Evolutionary conservation across 1,139 yeast species (phyloP).

Genomic region (Tardiomyces blankii): DNA sequence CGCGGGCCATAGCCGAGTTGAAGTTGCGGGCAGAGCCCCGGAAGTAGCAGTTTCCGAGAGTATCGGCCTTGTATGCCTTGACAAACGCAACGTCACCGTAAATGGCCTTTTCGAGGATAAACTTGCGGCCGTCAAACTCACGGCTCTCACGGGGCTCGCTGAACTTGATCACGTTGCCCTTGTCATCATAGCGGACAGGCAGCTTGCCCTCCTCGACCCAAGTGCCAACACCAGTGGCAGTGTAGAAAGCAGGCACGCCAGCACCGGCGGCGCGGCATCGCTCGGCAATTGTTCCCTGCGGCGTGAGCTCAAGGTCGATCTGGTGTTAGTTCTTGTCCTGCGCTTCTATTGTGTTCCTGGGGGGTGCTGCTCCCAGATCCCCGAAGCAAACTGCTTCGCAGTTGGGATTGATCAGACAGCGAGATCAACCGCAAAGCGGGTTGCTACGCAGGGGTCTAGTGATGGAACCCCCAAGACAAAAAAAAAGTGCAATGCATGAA

Average conservation of each 20-base stretch:
- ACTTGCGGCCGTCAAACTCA: slow-evolving; percentile 34
- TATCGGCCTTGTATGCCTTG: slow-evolving; percentile 39
- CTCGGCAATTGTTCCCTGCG: slow-evolving; percentile 43
- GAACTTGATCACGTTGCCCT: slow-evolving; percentile 29
- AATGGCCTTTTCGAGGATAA: slow-evolving; percentile 34
- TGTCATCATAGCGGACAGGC: slow-evolving; percentile 31
- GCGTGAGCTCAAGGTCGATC: slow-evolving; percentile 37
- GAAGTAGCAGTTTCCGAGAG: slow-evolving; percentile 38
- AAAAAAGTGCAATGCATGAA: no score
- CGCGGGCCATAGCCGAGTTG: slow-evolving; percentile 36
- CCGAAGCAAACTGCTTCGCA: no score
- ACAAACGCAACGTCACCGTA: slow-evolving; percentile 37
- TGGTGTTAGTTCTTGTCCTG: background rate
- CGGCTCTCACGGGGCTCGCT: slow-evolving; percentile 33
- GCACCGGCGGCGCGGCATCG: slow-evolving; percentile 40
- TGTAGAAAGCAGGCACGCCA: slow-evolving; percentile 40
- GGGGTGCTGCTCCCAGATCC: no score
- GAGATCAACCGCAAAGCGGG: no score
- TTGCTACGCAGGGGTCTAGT: no score
- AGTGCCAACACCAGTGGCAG: slow-evolving; percentile 42
- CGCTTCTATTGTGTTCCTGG: no score
- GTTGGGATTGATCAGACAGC: no score
- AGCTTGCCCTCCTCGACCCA: slow-evolving; percentile 40
- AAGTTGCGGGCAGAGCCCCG: slow-evolving; percentile 38
- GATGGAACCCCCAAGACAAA: no score